A percentile compares a stretch with the other conserved stretches of the same genome.
Evolutionary conservation across 768 basidiomycete species (phyloP).

Genomic region (Suillus luteus): DNA sequence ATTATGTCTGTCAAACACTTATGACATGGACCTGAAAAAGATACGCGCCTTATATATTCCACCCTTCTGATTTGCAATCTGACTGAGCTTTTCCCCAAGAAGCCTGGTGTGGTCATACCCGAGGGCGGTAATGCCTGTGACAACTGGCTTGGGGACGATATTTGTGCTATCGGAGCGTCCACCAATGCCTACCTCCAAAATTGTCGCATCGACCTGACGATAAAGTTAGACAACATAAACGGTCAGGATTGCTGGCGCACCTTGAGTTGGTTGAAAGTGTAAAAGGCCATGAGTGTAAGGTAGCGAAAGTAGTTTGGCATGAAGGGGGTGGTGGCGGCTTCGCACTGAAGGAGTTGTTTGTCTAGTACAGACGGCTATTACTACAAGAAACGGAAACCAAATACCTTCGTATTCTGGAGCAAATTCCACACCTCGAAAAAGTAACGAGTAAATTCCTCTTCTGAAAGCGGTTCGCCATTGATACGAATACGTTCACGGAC

Average conservation of each 20-base stretch:
- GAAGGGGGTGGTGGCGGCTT: slow-evolving; percentile 47
- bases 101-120: slow-evolving; percentile 91
- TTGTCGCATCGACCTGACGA: slow-evolving; percentile 74
- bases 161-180: slow-evolving; percentile 96
- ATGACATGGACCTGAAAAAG: not conserved
- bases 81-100: slow-evolving; percentile 82
- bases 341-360: slow-evolving; percentile 39
- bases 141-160: slow-evolving; percentile 87
- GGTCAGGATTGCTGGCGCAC: slow-evolving; percentile 30
- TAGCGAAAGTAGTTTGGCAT: slow-evolving; percentile 96
- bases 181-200: slow-evolving; percentile 96
- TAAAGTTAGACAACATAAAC: not conserved
- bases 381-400: slow-evolving; percentile 43
- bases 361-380: slow-evolving; percentile 4
- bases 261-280: slow-evolving; percentile 78
- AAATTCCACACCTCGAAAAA: slow-evolving; percentile 97
- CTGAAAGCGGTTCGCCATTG: slow-evolving; percentile 87
- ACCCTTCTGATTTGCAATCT: slow-evolving; percentile 95
- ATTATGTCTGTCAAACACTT: slow-evolving; percentile 7
- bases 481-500: slow-evolving; percentile 95
- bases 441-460: slow-evolving; percentile 84
- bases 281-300: slow-evolving; percentile 89
- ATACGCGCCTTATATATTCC: slow-evolving; percentile 87
- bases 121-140: slow-evolving; percentile 85
- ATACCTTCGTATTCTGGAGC: slow-evolving; percentile 45